Evolutionary conservation across 2,329 filamentous ascomycete genomes (phyloP), one percentile per base, ranked within the genome.

Genomic region (Fusarium succisae): DNA sequence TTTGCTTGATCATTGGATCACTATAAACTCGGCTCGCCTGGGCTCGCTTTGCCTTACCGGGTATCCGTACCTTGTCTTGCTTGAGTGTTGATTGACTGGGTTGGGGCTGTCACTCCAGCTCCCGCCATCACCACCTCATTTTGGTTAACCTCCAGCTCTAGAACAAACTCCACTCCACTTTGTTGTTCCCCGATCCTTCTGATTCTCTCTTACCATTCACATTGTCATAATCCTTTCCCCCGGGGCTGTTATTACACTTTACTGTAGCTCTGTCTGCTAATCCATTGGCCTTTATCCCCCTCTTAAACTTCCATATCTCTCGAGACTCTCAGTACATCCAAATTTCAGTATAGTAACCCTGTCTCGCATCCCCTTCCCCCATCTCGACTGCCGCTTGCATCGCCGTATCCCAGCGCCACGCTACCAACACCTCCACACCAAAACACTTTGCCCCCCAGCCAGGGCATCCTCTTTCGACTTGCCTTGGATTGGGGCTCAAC

Each of bases 391-490:
- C 72, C 72, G 72, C 73, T 75, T 75, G 66, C 73, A 75, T 75
- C 73, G 73, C 73, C 72, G 69, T 63, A 75, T 75, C 73, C 60
- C 72, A 75, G 72, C 73, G 73, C 73, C 73, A 75, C 73, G 73
- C 69, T 75, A 69, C 69, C 72, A 73, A 73, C 65, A 75, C 73
- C 72, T 75, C 73, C 73, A 75, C 73, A 73, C 69, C 73, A 73
- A 72, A 75, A 67, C 72, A 69, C 66, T 75, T 70, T 67, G 64
- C 69, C 72, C 65, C 72, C 72, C 60, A 73, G 69, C 55, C 73
- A 73, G 72, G 73, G 70, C 73, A 61, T 66, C 73, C 72, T 65
- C 56, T 35, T 66, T 64, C 58, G 47, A 74, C 44, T 68, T 63
- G 63, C 56, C 59, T 61, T 73, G 47, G 39, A 70, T 56, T 51